These are phyloP conservation scores for Blastobotrys aristatus DNA, from an alignment of 1,139 yeast species.

Conservation along the genomic window DNA sequence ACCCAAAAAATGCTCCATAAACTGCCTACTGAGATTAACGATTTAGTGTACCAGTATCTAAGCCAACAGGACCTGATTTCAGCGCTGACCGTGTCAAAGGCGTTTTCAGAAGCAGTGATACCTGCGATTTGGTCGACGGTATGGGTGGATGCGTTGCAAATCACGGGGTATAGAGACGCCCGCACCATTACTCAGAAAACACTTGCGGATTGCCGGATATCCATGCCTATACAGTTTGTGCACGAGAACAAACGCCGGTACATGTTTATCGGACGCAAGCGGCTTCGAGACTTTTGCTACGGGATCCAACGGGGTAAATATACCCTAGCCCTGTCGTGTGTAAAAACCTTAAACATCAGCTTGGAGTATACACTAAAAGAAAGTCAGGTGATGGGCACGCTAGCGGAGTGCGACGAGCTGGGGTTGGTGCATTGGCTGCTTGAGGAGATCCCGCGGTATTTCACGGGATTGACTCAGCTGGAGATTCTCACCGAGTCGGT, in stretches of 20 bases:
- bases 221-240: slow-evolving; percentile 6
- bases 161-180: slow-evolving; percentile 8
- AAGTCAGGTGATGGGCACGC: slow-evolving; percentile 7
- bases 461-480: slow-evolving; percentile 11
- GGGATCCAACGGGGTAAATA: slow-evolving; percentile 9
- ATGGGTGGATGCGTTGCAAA: slow-evolving; percentile 12
- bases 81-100: background rate
- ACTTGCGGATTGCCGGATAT: slow-evolving; percentile 7
- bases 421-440: slow-evolving; percentile 13
- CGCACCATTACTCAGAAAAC: slow-evolving; percentile 6
- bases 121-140: slow-evolving; percentile 12
- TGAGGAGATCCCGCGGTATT: slow-evolving; percentile 12
- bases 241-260: slow-evolving; percentile 10
- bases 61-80: slow-evolving; percentile 8
- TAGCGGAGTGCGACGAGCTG: slow-evolving; percentile 12
- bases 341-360: slow-evolving; percentile 8
- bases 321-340: slow-evolving; percentile 8
- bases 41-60: slow-evolving; percentile 5
- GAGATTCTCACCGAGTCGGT: slow-evolving; percentile 11
- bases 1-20: background rate
- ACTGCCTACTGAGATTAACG: slow-evolving; percentile 10
- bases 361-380: slow-evolving; percentile 7
- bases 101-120: slow-evolving; percentile 7
- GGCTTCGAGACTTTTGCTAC: slow-evolving; percentile 11
- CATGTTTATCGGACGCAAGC: slow-evolving; percentile 7